Conservation (phyloP, 2,329 filamentous ascomycete genomes). For the Pseudopyrenochaeta lycopersici region DNA sequence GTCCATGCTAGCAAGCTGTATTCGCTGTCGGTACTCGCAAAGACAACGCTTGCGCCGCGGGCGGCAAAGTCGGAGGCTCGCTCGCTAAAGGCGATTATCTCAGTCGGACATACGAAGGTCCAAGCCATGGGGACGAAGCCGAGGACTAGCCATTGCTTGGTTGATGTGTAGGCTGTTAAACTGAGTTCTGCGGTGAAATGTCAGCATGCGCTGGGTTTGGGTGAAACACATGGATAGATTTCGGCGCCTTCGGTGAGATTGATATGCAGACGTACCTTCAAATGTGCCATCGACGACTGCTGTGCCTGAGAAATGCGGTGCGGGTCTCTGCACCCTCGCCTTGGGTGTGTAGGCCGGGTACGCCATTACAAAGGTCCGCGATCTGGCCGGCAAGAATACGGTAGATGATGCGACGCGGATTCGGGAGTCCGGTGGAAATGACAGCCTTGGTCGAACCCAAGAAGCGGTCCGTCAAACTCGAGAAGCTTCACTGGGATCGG, state of each 20-base stretch:
- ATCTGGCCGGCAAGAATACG: slow-evolving; percentile 7
- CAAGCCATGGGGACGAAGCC: slow-evolving; percentile 74
- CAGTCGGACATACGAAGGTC: slow-evolving; percentile 73
- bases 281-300: slow-evolving; percentile 52
- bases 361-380: slow-evolving; percentile 33
- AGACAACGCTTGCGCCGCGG: slow-evolving; percentile 68
- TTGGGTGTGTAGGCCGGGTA: slow-evolving; percentile 47
- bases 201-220: slow-evolving; percentile 11
- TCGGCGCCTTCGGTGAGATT: background rate
- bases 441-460: background rate
- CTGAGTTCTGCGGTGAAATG: slow-evolving; percentile 40
- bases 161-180: slow-evolving; percentile 51
- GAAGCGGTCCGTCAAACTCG: slow-evolving; percentile 1
- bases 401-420: slow-evolving; percentile 18
- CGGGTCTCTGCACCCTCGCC: slow-evolving; percentile 52
- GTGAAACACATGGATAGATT: slow-evolving; percentile 6
- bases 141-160: slow-evolving; percentile 68
- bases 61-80: slow-evolving; percentile 67
- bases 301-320: slow-evolving; percentile 48
- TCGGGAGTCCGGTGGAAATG: background rate
- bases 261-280: slow-evolving; percentile 41
- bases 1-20: slow-evolving; percentile 68
- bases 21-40: slow-evolving; percentile 69
- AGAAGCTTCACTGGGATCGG: slow-evolving; percentile 1
- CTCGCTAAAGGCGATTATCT: slow-evolving; percentile 72